Evolutionary conservation across 768 basidiomycete species (phyloP).

Genomic region (Pleurotus pulmonarius): DNA sequence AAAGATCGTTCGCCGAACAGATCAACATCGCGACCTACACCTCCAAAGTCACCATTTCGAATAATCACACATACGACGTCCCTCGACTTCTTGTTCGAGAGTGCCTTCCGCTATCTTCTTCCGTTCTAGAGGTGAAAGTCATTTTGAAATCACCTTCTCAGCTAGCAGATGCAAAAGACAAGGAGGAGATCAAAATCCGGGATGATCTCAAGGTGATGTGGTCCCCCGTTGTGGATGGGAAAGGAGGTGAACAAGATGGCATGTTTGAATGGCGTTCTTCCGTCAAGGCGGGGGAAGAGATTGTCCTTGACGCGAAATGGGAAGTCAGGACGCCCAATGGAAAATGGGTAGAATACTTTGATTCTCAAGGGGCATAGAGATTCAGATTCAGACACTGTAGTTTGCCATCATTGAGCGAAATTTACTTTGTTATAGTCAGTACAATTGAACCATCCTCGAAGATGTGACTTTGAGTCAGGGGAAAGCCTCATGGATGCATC

Average conservation of each 20-base stretch:
- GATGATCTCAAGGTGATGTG: constrained; percentile 28
- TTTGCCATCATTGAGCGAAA: no score
- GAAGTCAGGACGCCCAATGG: constrained; percentile 44
- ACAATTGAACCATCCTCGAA: no score
- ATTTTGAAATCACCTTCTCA: constrained; percentile 42
- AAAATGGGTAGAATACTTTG: constrained; percentile 20
- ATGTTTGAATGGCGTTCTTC: constrained; percentile 47
- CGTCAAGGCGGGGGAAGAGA: constrained; percentile 37
- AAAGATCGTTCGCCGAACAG: constrained; percentile 41
- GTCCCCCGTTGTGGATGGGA: constrained; percentile 35
- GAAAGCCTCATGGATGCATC: no score
- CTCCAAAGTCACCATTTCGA: constrained; percentile 40
- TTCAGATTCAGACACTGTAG: no score
- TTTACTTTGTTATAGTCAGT: no score
- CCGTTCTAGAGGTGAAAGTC: constrained; percentile 38
- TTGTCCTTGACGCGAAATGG: constrained; percentile 45
- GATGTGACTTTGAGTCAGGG: no score
- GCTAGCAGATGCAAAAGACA: constrained; percentile 39
- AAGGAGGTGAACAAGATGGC: constrained; percentile 52
- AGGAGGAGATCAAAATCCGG: constrained; percentile 27
- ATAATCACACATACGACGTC: constrained; percentile 45
- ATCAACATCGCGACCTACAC: constrained; percentile 41
- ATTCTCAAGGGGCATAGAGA: background rate
- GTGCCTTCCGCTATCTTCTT: constrained; percentile 35
- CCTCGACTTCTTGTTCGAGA: constrained; percentile 43